phyloP scores from a whole-genome alignment of 2,329 filamentous ascomycete species.

The Pestalotiopsis fici region DNA sequence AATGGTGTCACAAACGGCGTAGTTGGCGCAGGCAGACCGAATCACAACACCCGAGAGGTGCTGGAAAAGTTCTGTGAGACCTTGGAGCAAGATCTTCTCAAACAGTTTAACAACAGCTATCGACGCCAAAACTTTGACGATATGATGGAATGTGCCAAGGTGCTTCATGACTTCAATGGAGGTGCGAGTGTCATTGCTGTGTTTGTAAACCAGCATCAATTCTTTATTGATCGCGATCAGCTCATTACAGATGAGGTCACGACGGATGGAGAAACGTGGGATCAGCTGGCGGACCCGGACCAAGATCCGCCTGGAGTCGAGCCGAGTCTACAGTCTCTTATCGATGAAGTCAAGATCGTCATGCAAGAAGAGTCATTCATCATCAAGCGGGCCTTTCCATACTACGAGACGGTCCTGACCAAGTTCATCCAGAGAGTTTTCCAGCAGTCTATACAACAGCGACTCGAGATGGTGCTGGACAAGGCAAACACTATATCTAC shows the following conservation, averaged over 20 bases:
- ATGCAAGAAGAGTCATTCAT: slow-evolving; percentile 97
- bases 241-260: slow-evolving; percentile 84
- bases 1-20: slow-evolving; percentile 53
- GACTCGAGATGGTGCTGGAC: slow-evolving; percentile 91
- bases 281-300: slow-evolving; percentile 91
- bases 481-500: slow-evolving; percentile 93
- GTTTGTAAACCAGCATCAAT: slow-evolving; percentile 98
- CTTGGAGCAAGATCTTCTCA: slow-evolving; percentile 89
- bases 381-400: slow-evolving; percentile 94
- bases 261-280: slow-evolving; percentile 78
- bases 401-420: slow-evolving; percentile 88
- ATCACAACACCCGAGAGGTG: slow-evolving; percentile 77
- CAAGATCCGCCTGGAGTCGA: slow-evolving; percentile 89
- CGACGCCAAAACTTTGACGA: slow-evolving; percentile 93
- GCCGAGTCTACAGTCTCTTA: slow-evolving; percentile 83
- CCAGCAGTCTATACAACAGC: slow-evolving; percentile 96
- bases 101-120: slow-evolving; percentile 98
- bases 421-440: slow-evolving; percentile 96
- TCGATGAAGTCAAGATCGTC: slow-evolving; percentile 93
- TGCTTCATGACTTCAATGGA: slow-evolving; percentile 93
- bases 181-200: slow-evolving; percentile 92
- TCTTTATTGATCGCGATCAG: slow-evolving; percentile 96
- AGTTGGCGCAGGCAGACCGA: slow-evolving; percentile 41
- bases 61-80: slow-evolving; percentile 97
- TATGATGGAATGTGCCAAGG: slow-evolving; percentile 96